A percentile compares a stretch with the other conserved stretches of the same genome.
Conservation (phyloP, 768 basidiomycete species). For the Sistotremastrum niveocremeum region DNA sequence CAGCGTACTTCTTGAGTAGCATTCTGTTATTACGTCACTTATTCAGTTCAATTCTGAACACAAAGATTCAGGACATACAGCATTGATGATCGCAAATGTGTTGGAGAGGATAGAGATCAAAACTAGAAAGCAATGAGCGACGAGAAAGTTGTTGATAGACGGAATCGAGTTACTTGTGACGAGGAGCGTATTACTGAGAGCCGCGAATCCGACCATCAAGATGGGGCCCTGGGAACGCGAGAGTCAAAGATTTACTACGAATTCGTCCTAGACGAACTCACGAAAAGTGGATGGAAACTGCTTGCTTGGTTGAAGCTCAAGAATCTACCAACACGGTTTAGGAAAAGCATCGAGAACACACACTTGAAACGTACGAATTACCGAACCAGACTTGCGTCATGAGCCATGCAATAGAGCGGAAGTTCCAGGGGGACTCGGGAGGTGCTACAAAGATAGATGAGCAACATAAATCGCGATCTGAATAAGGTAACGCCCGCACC, state of each 20-base stretch:
- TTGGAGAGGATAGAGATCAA: conserved; percentile 87
- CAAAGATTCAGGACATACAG: conserved; percentile 21
- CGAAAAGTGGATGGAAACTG: conserved; percentile 53
- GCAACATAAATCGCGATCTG: conserved; percentile 1
- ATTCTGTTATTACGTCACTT: conserved; percentile 22
- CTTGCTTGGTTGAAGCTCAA: conserved; percentile 37
- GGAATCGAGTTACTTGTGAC: conserved; percentile 51
- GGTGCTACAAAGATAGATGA: conserved; percentile 10
- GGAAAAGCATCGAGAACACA: not conserved
- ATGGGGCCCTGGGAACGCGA: conserved; percentile 32
- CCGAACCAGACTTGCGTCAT: conserved; percentile 86
- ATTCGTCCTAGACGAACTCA: conserved; percentile 3
- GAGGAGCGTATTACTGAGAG: conserved; percentile 63
- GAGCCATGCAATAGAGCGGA: conserved; percentile 59
- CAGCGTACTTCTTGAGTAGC: conserved; percentile 42
- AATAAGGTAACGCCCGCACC: conserved; percentile 16
- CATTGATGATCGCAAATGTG: conserved; percentile 69
- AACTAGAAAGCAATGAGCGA: conserved; percentile 21
- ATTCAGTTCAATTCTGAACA: not conserved
- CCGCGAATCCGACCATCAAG: conserved; percentile 69
- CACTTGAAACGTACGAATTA: conserved; percentile 38
- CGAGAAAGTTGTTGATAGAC: not conserved
- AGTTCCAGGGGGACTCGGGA: conserved; percentile 19
- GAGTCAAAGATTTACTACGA: not conserved
- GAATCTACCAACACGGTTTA: not conserved